A percentile compares a stretch with the other conserved stretches of the same genome.
Conservation (phyloP, 495 filamentous ascomycete genomes). For the Hypomontagnella submonticulosa region DNA sequence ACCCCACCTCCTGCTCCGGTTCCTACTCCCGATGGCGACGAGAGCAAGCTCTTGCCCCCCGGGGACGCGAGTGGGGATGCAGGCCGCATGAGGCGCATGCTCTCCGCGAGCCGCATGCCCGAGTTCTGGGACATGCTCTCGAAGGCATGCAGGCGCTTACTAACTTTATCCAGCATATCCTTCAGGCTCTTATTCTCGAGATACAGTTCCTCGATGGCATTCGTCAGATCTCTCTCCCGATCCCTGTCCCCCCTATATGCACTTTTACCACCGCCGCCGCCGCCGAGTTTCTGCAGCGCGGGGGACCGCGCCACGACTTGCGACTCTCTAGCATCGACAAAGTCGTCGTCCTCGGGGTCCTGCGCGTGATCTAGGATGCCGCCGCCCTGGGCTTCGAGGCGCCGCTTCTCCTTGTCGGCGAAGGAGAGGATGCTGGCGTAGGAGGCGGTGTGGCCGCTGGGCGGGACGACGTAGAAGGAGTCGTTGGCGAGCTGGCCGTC, state of each 20-base stretch:
- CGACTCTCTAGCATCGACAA: slow-evolving; percentile 87
- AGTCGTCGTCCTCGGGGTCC: slow-evolving; percentile 78
- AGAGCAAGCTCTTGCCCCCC: slow-evolving; percentile 19
- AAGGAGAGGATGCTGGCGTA: slow-evolving; percentile 88
- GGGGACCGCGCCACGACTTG: slow-evolving; percentile 53
- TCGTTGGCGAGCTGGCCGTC: slow-evolving; percentile 69
- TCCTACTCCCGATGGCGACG: neutral
- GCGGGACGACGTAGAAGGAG: slow-evolving; percentile 95
- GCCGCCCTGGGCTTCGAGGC: slow-evolving; percentile 51
- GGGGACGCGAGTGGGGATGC: slow-evolving; percentile 49
- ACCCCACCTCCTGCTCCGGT: slow-evolving; percentile 16
- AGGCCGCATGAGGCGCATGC: slow-evolving; percentile 72
- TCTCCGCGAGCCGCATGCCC: slow-evolving; percentile 81
- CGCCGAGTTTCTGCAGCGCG: slow-evolving; percentile 2
- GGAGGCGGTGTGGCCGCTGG: slow-evolving; percentile 85
- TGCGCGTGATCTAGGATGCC: slow-evolving; percentile 46
- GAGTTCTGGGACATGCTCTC: slow-evolving; percentile 85
- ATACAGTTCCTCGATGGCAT: slow-evolving; percentile 83
- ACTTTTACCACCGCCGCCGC: neutral
- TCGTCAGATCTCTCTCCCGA: slow-evolving; percentile 53
- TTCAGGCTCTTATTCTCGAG: slow-evolving; percentile 83
- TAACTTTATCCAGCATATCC: slow-evolving; percentile 79
- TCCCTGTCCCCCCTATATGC: slow-evolving; percentile 10
- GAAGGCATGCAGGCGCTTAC: slow-evolving; percentile 81
- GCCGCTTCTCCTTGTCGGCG: slow-evolving; percentile 72